These are phyloP conservation scores for Stylonectria norvegica DNA, from an alignment of 2,329 filamentous ascomycete species.

Conservation along the genomic window DNA sequence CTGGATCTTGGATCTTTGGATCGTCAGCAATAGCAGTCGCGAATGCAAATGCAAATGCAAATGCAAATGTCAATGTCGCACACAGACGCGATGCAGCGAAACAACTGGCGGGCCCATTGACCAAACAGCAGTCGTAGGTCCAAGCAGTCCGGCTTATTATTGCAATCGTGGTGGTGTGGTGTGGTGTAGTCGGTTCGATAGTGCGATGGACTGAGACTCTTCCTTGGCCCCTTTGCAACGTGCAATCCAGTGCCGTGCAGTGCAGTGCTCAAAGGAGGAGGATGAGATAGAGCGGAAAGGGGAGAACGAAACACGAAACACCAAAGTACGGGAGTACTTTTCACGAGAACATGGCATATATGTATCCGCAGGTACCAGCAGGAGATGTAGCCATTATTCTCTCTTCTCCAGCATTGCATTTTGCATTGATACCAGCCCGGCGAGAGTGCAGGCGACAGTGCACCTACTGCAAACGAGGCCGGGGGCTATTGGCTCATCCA, in stretches of 20 bases:
- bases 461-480: no score
- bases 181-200: no score
- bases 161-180: no score
- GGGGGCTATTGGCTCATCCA: no score
- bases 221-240: background rate
- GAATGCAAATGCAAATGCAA: slow-evolving; percentile 20
- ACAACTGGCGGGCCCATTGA: slow-evolving; percentile 13
- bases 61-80: slow-evolving; percentile 22
- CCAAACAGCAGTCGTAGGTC: background rate
- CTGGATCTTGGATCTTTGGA: no score
- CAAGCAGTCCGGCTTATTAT: background rate
- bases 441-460: no score
- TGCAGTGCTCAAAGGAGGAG: slow-evolving; percentile 1
- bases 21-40: slow-evolving; percentile 25
- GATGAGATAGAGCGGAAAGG: background rate
- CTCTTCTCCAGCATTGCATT: background rate
- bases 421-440: background rate
- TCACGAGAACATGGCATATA: slow-evolving; percentile 8
- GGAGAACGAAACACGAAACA: slow-evolving; percentile 4
- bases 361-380: slow-evolving; percentile 7
- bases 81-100: slow-evolving; percentile 12
- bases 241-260: no score
- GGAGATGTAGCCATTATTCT: background rate
- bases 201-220: no score
- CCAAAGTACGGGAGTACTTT: slow-evolving; percentile 7